Percentiles rank a stretch among this genome's conserved stretches.
Evolutionary conservation across 176 grass and related monocot species (phyloP).

Genomic region (Tuctoria greenei): DNA sequence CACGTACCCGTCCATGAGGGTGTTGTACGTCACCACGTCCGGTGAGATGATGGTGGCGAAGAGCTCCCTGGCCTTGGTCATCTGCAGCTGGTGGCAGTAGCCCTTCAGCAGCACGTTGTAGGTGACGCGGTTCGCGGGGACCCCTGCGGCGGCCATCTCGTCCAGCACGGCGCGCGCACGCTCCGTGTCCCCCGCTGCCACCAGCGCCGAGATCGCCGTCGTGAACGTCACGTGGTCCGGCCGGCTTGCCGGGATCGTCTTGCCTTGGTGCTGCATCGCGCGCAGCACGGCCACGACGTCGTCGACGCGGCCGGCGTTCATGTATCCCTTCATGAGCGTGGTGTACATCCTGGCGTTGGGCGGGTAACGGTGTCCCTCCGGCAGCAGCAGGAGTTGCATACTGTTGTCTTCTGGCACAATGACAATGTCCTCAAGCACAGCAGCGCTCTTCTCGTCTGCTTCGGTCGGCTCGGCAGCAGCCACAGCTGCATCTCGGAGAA

Average conservation of each 20-base stretch:
- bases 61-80: constrained; percentile 56
- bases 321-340: constrained; percentile 94
- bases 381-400: too few relatives aligned
- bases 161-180: constrained; percentile 53
- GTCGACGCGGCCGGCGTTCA: constrained; percentile 69
- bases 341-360: constrained; percentile 81
- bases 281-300: constrained; percentile 65
- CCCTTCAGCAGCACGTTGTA: constrained; percentile 96
- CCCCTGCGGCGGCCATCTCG: constrained; percentile 56
- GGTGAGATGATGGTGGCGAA: constrained; percentile 52
- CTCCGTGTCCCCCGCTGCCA: constrained; percentile 50
- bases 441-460: constrained; percentile 28
- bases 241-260: constrained; percentile 47
- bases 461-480: not conserved
- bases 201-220: constrained; percentile 68
- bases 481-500: constrained; percentile 29
- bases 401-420: too few relatives aligned
- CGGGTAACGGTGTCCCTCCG: constrained; percentile 3
- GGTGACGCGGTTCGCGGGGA: constrained; percentile 61
- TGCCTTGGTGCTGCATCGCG: constrained; percentile 64
- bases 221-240: constrained; percentile 80
- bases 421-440: constrained; percentile 61
- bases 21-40: constrained; percentile 83
- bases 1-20: constrained; percentile 89
- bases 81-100: constrained; percentile 81